Percentiles rank a stretch among this genome's conserved stretches.
These are phyloP conservation scores for Tieghemiomyces parasiticus DNA, from an alignment of 192 early-diverging fungal genomes.

Conservation along the genomic window DNA sequence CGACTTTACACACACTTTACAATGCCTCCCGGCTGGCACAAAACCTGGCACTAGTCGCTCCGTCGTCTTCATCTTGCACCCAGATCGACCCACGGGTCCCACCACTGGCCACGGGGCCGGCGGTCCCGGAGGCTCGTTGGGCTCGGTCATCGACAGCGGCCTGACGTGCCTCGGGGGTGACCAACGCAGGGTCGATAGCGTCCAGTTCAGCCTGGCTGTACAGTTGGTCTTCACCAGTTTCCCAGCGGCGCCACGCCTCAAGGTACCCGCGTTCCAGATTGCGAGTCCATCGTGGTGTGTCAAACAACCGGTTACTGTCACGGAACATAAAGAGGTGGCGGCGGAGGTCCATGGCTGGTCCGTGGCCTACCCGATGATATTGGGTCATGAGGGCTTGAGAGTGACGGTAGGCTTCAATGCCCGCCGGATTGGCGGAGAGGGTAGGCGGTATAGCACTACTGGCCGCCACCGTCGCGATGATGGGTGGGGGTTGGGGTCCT, in stretches of 20 bases:
- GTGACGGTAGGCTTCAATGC: no score
- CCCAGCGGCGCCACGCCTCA: slow-evolving; percentile 65
- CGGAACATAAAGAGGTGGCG: slow-evolving; percentile 55
- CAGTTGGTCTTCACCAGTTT: slow-evolving; percentile 34
- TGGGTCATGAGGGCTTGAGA: slow-evolving; percentile 17
- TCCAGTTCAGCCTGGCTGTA: slow-evolving; percentile 18
- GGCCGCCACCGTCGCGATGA: neutral
- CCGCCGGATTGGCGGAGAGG: slow-evolving; percentile 11
- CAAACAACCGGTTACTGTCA: slow-evolving; percentile 70
- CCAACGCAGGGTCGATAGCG: neutral
- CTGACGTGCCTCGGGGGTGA: no score
- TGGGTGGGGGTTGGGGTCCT: slow-evolving; percentile 1
- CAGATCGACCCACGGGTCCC: slow-evolving; percentile 21
- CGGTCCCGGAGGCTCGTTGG: neutral
- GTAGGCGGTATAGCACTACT: no score
- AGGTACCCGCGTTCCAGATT: slow-evolving; percentile 58
- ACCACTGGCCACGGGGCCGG: neutral
- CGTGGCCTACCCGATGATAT: slow-evolving; percentile 21
- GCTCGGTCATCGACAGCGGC: neutral
- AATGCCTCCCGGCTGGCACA: neutral
- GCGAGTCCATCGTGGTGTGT: slow-evolving; percentile 72
- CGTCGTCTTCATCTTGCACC: slow-evolving; percentile 24
- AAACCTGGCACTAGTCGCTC: slow-evolving; percentile 7
- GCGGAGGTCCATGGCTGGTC: slow-evolving; percentile 45
- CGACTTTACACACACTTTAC: no score